These are phyloP conservation scores for Coemansia guatemalensis DNA, from an alignment of 192 early-diverging fungal genomes.

Conservation along the genomic window DNA sequence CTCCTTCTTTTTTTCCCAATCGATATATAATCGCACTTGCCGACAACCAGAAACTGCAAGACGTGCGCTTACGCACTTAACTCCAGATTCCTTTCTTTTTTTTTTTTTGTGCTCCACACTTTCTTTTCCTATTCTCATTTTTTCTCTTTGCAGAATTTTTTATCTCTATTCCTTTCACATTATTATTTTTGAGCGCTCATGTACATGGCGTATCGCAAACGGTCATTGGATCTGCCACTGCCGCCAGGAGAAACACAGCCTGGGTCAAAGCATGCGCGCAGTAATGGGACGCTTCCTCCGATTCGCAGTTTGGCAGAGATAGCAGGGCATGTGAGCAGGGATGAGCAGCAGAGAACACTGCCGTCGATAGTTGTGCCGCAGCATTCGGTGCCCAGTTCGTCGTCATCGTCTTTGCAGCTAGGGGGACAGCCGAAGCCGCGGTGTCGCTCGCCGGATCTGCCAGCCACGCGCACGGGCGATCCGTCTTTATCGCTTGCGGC, in stretches of 20 bases:
- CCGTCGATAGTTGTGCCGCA: constrained; percentile 2
- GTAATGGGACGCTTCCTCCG: constrained; percentile 27
- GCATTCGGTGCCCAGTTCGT: neutral
- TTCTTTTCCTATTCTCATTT: constrained; percentile 4
- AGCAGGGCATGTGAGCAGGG: neutral
- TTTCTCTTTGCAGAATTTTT: constrained; percentile 8
- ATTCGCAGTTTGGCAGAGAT: constrained; percentile 39
- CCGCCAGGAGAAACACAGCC: constrained; percentile 12
- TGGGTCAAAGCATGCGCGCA: constrained; percentile 38
- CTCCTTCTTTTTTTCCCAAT: constrained; percentile 1
- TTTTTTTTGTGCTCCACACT: constrained; percentile 8
- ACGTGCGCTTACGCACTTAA: constrained; percentile 1
- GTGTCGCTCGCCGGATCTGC: neutral
- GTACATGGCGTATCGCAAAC: constrained; percentile 53
- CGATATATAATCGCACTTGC: too few species aligned
- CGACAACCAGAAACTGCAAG: too few species aligned
- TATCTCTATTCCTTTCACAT: neutral
- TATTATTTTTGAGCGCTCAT: constrained; percentile 12
- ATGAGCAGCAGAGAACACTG: neutral
- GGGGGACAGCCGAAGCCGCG: neutral
- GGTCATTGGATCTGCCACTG: constrained; percentile 48
- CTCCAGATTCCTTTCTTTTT: constrained; percentile 8
- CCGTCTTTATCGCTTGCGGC: constrained; percentile 20
- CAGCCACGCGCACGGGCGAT: constrained; percentile 10
- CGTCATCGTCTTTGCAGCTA: constrained; percentile 3